phyloP scores from a whole-genome alignment of 1,284 basidiomycete species.

The Ceratobasidium sp. region DNA sequence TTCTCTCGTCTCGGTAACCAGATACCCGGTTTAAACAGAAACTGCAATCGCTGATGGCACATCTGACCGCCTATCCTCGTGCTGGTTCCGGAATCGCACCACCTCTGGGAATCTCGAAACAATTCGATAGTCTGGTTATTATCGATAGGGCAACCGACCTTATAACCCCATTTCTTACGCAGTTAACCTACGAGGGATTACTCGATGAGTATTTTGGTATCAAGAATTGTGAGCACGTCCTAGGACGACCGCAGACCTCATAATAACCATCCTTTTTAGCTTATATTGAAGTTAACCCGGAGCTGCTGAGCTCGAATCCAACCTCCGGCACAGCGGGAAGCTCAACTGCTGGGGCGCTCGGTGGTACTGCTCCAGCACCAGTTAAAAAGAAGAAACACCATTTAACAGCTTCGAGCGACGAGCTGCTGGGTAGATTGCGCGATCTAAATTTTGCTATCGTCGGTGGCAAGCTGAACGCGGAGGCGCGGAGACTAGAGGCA shows the following conservation, averaged over 20 bases:
- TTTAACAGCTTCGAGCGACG: slow-evolving; percentile 81
- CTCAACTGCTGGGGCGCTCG: slow-evolving; percentile 38
- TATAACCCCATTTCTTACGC: slow-evolving; percentile 95
- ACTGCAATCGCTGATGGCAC: slow-evolving; percentile 39
- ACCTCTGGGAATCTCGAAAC: slow-evolving; percentile 63
- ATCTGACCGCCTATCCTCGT: slow-evolving; percentile 39
- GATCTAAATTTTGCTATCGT: slow-evolving; percentile 97
- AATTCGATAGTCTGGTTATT: slow-evolving; percentile 89
- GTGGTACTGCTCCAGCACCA: slow-evolving; percentile 67
- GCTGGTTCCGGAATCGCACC: slow-evolving; percentile 58
- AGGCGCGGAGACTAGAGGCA: slow-evolving; percentile 88
- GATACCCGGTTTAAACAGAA: slow-evolving; percentile 18
- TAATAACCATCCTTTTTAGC: slow-evolving; percentile 63
- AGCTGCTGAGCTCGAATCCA: slow-evolving; percentile 69
- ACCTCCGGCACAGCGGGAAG: slow-evolving; percentile 56
- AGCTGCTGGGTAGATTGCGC: slow-evolving; percentile 85
- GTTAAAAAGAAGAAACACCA: slow-evolving; percentile 91
- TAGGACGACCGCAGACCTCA: background rate
- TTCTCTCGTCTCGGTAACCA: background rate
- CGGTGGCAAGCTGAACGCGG: slow-evolving; percentile 83
- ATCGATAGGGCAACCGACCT: slow-evolving; percentile 95
- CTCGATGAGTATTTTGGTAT: slow-evolving; percentile 95
- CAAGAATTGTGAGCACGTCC: slow-evolving; percentile 76
- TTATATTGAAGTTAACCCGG: slow-evolving; percentile 90
- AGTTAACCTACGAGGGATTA: slow-evolving; percentile 96